These are phyloP conservation scores for Boletus insuetus DNA, from an alignment of 768 basidiomycete genomes.

Conservation along the genomic window DNA sequence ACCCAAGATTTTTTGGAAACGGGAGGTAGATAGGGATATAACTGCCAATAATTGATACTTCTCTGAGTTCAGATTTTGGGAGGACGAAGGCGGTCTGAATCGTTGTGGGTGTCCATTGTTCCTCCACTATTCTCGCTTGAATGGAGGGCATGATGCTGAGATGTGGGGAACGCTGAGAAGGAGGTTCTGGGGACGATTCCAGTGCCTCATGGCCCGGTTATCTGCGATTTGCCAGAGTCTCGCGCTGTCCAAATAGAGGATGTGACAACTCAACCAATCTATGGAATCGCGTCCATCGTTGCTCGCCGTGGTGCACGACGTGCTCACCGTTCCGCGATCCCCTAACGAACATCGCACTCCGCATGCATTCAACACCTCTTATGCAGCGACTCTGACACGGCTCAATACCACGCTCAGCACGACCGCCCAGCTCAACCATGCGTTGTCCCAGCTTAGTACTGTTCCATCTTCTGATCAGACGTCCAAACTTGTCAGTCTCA, in stretches of 20 bases:
- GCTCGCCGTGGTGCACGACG: slow-evolving; percentile 27
- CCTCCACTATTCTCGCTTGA: slow-evolving; percentile 5
- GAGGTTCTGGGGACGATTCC: neutral
- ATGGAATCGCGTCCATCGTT: slow-evolving; percentile 20
- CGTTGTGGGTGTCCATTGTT: slow-evolving; percentile 13
- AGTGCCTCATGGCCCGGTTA: too few species aligned
- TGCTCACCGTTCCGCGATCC: slow-evolving; percentile 19
- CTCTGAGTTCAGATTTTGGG: too few species aligned
- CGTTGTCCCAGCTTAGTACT: slow-evolving; percentile 45
- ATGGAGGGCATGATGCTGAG: neutral
- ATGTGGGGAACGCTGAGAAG: neutral
- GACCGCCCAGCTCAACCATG: slow-evolving; percentile 51
- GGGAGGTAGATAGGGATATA: slow-evolving; percentile 9
- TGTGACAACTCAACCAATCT: neutral
- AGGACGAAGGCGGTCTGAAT: slow-evolving; percentile 6
- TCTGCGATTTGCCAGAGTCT: too few species aligned
- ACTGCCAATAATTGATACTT: too few species aligned
- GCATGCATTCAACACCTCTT: slow-evolving; percentile 28
- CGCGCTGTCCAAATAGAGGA: too few species aligned
- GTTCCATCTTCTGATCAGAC: slow-evolving; percentile 51
- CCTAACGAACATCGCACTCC: slow-evolving; percentile 10
- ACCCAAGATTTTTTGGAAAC: slow-evolving; percentile 3
- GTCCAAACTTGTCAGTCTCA: slow-evolving; percentile 63
- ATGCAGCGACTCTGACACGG: slow-evolving; percentile 22
- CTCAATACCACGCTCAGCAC: slow-evolving; percentile 52